Evolutionary conservation across 768 basidiomycete genomes (phyloP).

Genomic region (Amanita brunnescens): DNA sequence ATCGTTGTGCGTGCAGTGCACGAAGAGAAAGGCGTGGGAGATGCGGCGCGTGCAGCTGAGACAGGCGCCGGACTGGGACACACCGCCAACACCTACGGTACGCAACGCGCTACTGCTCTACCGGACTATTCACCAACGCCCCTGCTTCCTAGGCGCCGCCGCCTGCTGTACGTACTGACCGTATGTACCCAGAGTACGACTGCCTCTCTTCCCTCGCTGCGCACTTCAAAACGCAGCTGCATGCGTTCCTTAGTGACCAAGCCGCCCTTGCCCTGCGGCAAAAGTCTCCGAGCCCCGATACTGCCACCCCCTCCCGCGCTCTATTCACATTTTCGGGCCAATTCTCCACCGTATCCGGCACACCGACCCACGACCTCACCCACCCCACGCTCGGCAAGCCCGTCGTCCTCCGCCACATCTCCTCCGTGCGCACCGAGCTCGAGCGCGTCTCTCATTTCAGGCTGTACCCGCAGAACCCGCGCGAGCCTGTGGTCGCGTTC

Average conservation of each 20-base stretch:
- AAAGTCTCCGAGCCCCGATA: background rate
- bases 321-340: slow-evolving; percentile 2
- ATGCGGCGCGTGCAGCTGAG: background rate
- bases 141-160: too few relatives aligned
- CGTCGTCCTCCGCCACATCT: background rate
- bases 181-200: background rate
- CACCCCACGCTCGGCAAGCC: background rate
- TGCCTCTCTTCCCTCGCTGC: background rate
- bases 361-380: background rate
- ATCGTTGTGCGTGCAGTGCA: slow-evolving; percentile 8
- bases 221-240: background rate
- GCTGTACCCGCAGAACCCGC: background rate
- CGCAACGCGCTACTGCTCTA: too few relatives aligned
- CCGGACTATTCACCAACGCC: too few relatives aligned
- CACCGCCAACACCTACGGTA: background rate
- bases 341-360: slow-evolving; percentile 1
- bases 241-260: background rate
- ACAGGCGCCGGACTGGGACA: background rate
- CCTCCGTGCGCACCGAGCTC: background rate
- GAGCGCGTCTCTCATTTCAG: background rate
- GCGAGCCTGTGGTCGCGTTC: background rate
- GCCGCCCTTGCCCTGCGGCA: background rate
- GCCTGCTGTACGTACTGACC: too few relatives aligned
- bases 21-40: slow-evolving; percentile 1
- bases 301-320: background rate